Evolutionary conservation across 352 stramenopile species (phyloP).

Genomic region (Phytophthora megakarya): DNA sequence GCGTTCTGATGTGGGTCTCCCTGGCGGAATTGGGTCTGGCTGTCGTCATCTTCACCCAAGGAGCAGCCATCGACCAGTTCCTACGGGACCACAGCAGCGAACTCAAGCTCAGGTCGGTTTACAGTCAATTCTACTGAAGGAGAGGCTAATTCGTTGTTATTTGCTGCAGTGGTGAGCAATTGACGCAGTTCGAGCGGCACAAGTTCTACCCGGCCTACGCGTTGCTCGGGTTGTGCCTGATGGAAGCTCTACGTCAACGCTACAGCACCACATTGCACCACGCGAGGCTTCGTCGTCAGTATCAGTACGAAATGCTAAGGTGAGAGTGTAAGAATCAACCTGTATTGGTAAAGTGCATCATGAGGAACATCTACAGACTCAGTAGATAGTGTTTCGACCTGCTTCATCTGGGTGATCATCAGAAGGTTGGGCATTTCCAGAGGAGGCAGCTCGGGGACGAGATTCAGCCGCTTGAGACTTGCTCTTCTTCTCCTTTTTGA

Average conservation of each 20-base stretch:
- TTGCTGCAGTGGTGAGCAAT: constrained; percentile 38
- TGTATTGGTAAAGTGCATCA: neutral
- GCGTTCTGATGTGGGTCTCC: constrained; percentile 62
- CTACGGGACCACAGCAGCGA: constrained; percentile 67
- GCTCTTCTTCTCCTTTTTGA: constrained; percentile 34
- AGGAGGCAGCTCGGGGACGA: constrained; percentile 20
- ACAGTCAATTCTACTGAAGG: neutral
- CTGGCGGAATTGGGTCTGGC: constrained; percentile 72
- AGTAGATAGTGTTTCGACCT: constrained; percentile 30
- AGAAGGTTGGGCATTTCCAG: neutral
- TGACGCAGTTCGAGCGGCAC: constrained; percentile 64
- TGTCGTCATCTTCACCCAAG: constrained; percentile 80
- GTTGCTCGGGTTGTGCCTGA: constrained; percentile 64
- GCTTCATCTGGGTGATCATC: constrained; percentile 2
- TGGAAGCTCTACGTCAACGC: constrained; percentile 81
- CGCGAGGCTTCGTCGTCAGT: constrained; percentile 56
- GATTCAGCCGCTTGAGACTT: constrained; percentile 9
- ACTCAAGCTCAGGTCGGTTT: constrained; percentile 62
- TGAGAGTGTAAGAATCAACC: no score
- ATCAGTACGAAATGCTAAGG: constrained; percentile 63
- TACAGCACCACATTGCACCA: constrained; percentile 68
- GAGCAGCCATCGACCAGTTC: constrained; percentile 66
- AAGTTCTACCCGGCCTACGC: constrained; percentile 78
- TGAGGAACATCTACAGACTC: no score
- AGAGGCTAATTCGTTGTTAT: neutral